phyloP scores from a whole-genome alignment of 2,329 filamentous ascomycete genomes.

The Aspergillus viridinutans region DNA sequence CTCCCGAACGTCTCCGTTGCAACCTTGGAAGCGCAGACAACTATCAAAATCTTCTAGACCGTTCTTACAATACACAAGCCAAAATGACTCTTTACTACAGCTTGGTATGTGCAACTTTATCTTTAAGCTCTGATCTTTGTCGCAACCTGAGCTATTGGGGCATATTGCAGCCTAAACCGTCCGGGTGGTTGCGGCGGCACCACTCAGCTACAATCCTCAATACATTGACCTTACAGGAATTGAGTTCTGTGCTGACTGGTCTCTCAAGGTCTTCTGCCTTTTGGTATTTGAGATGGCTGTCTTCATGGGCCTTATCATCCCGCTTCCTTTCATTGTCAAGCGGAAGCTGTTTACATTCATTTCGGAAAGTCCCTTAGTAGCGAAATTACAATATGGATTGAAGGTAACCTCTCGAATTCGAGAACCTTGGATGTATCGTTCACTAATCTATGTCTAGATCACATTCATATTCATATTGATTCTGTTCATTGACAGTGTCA shows the following conservation, averaged over 20 bases:
- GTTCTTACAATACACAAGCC: constrained; percentile 7
- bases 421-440: neutral
- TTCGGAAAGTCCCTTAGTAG: constrained; percentile 77
- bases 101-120: constrained; percentile 47
- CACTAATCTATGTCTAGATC: constrained; percentile 52
- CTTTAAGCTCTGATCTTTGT: neutral
- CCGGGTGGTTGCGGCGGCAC: constrained; percentile 5
- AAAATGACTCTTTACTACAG: constrained; percentile 68
- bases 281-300: constrained; percentile 49
- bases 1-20: constrained; percentile 2
- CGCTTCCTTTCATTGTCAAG: constrained; percentile 81
- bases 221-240: neutral
- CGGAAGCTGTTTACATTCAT: constrained; percentile 94
- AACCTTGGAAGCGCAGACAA: constrained; percentile 3
- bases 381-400: constrained; percentile 93
- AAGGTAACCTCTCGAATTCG: constrained; percentile 55
- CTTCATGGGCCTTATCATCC: constrained; percentile 57
- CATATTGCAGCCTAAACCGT: constrained; percentile 21
- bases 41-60: neutral
- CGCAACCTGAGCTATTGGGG: neutral
- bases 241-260: neutral
- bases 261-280: constrained; percentile 46
- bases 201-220: neutral
- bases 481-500: constrained; percentile 94
- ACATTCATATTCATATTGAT: constrained; percentile 99